These are phyloP conservation scores for Brassica hybrid DNA, from an alignment of 441 rosid species.

Conservation along the genomic window DNA sequence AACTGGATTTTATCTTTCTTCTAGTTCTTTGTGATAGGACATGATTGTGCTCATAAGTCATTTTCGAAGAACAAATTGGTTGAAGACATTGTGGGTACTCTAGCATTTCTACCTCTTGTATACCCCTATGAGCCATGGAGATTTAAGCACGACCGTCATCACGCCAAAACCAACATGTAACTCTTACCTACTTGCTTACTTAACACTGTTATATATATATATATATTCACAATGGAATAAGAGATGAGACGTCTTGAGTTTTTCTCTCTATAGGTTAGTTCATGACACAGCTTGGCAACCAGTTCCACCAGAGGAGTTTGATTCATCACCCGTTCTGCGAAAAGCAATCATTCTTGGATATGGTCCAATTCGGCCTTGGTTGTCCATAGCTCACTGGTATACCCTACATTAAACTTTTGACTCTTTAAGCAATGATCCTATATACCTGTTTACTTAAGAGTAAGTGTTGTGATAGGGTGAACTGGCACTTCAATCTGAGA, in stretches of 20 bases:
- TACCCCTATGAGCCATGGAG: conserved; percentile 99
- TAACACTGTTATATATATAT: not conserved
- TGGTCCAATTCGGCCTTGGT: conserved; percentile 92
- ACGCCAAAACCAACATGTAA: conserved; percentile 96
- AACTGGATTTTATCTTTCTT: conserved; percentile 27
- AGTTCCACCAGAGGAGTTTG: conserved; percentile 71
- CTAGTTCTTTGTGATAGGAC: conserved; percentile 96
- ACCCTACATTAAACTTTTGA: conserved; percentile 1
- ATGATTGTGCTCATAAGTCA: conserved; percentile 96
- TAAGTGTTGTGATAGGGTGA: conserved; percentile 58
- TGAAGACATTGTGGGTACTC: conserved; percentile 94
- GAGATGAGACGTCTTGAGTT: not conserved
- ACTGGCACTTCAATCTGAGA: conserved; percentile 77
- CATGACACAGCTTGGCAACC: conserved; percentile 99
- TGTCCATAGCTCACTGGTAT: conserved; percentile 96
- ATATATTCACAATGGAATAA: not conserved
- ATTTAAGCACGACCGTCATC: conserved; percentile 93
- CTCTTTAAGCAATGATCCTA: not conserved
- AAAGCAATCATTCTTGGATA: conserved; percentile 80
- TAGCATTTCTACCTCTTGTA: conserved; percentile 85
- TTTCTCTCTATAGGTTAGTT: conserved; percentile 55
- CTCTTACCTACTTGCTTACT: not conserved
- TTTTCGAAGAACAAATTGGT: conserved; percentile 32
- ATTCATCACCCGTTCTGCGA: conserved; percentile 60
- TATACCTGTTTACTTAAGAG: conserved; percentile 7